Evolutionary conservation across 192 early-diverging fungal species (phyloP), one percentile per base, ranked within the genome.

Genomic region (Coemansia reversa): DNA sequence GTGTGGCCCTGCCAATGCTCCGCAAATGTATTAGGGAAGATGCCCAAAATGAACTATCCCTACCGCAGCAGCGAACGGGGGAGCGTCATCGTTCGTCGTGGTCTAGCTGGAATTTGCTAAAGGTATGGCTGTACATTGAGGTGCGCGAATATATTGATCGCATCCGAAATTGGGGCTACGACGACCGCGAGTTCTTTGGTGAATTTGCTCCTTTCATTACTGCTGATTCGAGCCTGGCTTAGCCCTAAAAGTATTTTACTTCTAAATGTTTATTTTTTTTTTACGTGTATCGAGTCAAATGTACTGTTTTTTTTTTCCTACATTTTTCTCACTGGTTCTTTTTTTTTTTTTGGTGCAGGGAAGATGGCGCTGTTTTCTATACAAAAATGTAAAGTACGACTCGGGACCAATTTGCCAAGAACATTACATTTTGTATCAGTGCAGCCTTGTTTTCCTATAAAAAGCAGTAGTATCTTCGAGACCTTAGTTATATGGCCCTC

Each of bases 1-100:
- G 92, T 51, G 90, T 81, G 14, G 90, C 91, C 5, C 57, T 92
- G 51, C 91, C 91, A 0, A 86, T 93, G 35, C 69, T 93, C 16
- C 66, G 91, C 55, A 76, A 84, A 7, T 86, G 78, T 73, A 60
- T 74, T 29, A 65, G 45, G 51, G 73, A 75, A 3, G 78, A 81
- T 53, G 72, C 77, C 8, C 42, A 33, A 33, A 63, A 27, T 20
- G 72, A 80, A 32, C 51, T 79, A 39, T 32, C 71, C 4, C 59
- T 47, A 47, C 61, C 62, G 65, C 63, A 65, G 16, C 42, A 48
- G 39, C 14, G 64, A 39, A 7, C 57, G 32, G 3, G 28, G 25
- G 49, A 52, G 27, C 42, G 39, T 18, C 28, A 16, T 19, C 30
- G 49, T 5, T 30, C 60, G 7, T 35, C 62, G 12, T 51, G 66